A percentile compares a stretch with the other conserved stretches of the same genome.
phyloP scores from a whole-genome alignment of 1,284 basidiomycete genomes.

The Boletus nobilissimus region DNA sequence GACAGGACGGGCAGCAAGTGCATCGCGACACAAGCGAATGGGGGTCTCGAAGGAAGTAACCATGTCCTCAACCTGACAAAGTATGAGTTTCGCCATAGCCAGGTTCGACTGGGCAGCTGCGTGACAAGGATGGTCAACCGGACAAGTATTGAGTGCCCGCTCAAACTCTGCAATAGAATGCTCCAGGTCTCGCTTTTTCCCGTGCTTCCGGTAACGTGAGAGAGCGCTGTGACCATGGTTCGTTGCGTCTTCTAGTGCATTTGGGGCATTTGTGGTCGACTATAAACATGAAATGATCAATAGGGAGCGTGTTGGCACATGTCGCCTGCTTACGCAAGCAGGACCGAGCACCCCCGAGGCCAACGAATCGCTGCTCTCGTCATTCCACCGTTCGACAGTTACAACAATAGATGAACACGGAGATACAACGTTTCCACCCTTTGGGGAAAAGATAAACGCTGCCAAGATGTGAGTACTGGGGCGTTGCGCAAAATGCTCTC shows the following conservation, averaged over 20 bases:
- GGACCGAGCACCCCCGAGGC: not conserved
- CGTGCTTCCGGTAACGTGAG: not conserved
- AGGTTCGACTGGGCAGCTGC: not conserved
- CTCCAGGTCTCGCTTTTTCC: not conserved
- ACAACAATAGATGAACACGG: too few relatives aligned
- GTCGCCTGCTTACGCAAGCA: not conserved
- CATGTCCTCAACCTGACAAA: not conserved
- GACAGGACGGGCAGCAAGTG: not conserved
- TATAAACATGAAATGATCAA: not conserved
- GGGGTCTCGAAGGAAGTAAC: too few relatives aligned
- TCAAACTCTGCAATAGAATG: not conserved
- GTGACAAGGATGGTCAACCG: not conserved
- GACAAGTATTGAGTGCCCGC: not conserved
- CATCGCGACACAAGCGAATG: not conserved
- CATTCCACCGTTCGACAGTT: not conserved
- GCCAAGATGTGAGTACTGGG: not conserved
- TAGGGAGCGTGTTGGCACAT: not conserved
- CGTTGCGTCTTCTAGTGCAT: not conserved
- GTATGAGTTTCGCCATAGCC: not conserved
- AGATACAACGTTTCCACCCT: not conserved
- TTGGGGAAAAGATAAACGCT: not conserved
- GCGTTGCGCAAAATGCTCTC: too few relatives aligned
- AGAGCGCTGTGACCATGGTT: not conserved
- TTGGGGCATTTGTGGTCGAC: not conserved
- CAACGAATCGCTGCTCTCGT: too few relatives aligned